Percentiles rank a stretch among this genome's conserved stretches.
Evolutionary conservation across 2,329 filamentous ascomycete species (phyloP).

Genomic region (Colletotrichum echinochloae): DNA sequence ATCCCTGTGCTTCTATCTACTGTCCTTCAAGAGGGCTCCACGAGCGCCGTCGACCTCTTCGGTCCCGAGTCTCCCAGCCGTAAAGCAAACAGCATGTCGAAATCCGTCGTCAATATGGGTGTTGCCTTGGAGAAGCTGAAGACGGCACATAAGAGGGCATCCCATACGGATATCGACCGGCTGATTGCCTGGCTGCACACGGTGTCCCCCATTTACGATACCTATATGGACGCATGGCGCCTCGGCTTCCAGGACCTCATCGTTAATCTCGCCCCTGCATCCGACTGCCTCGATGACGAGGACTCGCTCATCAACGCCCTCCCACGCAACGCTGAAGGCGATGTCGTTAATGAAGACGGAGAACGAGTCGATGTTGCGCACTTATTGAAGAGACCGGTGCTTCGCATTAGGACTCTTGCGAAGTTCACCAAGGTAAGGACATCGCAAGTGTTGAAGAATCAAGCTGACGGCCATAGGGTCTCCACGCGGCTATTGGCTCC

Average conservation of each 20-base stretch:
- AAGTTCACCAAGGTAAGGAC: slow-evolving; percentile 79
- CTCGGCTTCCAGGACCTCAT: slow-evolving; percentile 95
- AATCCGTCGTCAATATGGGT: slow-evolving; percentile 95
- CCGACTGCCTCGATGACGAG: slow-evolving; percentile 65
- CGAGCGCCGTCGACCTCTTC: slow-evolving; percentile 75
- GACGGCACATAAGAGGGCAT: slow-evolving; percentile 82
- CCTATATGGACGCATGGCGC: slow-evolving; percentile 90
- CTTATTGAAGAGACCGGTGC: slow-evolving; percentile 87
- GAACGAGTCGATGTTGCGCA: slow-evolving; percentile 95
- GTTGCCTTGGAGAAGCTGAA: slow-evolving; percentile 87
- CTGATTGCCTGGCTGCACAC: slow-evolving; percentile 86
- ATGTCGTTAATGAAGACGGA: slow-evolving; percentile 78
- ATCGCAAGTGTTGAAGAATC: not conserved
- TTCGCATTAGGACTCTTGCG: slow-evolving; percentile 87
- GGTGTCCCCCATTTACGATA: slow-evolving; percentile 81
- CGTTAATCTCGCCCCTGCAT: slow-evolving; percentile 86
- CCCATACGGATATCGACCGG: slow-evolving; percentile 76
- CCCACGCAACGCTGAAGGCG: slow-evolving; percentile 73
- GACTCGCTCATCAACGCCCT: slow-evolving; percentile 70
- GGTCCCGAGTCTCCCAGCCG: slow-evolving; percentile 64
- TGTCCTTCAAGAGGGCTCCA: slow-evolving; percentile 78
- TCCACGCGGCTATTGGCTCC: slow-evolving; percentile 66
- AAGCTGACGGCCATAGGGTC: slow-evolving; percentile 54
- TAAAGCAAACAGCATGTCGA: slow-evolving; percentile 74
- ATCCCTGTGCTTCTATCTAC: slow-evolving; percentile 91